phyloP scores from a whole-genome alignment of 768 basidiomycete species.

The Termitomyces eurrhizus region DNA sequence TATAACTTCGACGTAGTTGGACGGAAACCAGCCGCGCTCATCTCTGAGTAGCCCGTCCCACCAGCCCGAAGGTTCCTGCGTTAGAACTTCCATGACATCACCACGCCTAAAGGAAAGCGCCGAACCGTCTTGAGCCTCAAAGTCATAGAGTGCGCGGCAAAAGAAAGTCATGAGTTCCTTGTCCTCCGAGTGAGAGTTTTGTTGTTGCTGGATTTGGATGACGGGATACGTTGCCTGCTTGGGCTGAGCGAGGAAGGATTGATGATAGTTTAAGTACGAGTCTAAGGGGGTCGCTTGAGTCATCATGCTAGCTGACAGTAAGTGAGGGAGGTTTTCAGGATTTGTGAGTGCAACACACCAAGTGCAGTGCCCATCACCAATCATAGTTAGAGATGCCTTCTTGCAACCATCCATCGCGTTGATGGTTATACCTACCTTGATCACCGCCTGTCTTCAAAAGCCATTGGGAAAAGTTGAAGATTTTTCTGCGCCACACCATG shows the following conservation, averaged over 20 bases:
- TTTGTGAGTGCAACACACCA: conserved; percentile 10
- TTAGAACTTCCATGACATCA: conserved; percentile 92
- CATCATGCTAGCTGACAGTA: conserved; percentile 22
- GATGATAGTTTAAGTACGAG: conserved; percentile 17
- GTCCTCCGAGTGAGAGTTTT: conserved; percentile 43
- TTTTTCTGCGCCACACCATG: neutral
- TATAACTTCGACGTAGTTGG: conserved; percentile 85
- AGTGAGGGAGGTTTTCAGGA: conserved; percentile 7
- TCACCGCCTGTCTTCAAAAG: neutral
- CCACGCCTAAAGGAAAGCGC: conserved; percentile 83
- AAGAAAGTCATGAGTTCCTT: conserved; percentile 72
- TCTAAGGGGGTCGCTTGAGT: conserved; percentile 27
- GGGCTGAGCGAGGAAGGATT: conserved; percentile 19
- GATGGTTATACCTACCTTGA: neutral
- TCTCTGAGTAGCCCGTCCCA: conserved; percentile 94
- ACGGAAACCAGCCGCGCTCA: conserved; percentile 95
- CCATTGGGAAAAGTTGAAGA: neutral
- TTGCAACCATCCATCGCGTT: neutral
- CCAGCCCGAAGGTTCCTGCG: conserved; percentile 91
- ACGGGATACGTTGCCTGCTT: conserved; percentile 1
- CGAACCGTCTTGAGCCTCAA: conserved; percentile 78
- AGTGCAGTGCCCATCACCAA: conserved; percentile 11
- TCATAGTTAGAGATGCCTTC: conserved; percentile 6
- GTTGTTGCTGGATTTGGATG: conserved; percentile 17
- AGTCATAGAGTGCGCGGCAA: conserved; percentile 91